phyloP scores from a whole-genome alignment of 495 filamentous ascomycete genomes.

The Rhizodiscina lignyota region DNA sequence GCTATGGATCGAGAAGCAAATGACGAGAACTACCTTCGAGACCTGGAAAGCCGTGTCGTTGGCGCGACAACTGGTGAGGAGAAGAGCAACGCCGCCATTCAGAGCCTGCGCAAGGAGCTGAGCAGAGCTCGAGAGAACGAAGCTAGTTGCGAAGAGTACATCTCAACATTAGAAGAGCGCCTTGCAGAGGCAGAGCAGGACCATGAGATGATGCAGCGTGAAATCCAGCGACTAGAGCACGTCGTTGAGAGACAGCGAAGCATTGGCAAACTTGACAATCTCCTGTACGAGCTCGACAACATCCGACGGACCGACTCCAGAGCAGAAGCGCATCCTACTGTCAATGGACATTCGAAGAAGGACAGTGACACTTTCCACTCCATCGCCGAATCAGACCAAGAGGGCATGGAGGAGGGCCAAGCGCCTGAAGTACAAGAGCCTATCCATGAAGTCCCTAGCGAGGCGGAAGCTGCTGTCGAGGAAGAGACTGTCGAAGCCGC shows the following conservation, averaged over 20 bases:
- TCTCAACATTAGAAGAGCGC: constrained; percentile 89
- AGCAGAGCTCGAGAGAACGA: constrained; percentile 82
- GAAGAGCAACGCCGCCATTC: constrained; percentile 67
- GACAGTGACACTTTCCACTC: constrained; percentile 13
- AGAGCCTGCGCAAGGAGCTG: constrained; percentile 83
- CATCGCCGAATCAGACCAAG: neutral
- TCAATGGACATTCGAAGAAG: constrained; percentile 18
- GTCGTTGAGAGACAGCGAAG: constrained; percentile 91
- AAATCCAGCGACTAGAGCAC: constrained; percentile 85
- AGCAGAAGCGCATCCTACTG: constrained; percentile 9
- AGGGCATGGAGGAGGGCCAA: neutral
- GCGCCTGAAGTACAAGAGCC: neutral
- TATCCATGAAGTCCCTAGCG: neutral
- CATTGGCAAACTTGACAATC: constrained; percentile 81
- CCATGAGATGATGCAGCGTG: constrained; percentile 87
- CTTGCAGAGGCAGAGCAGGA: constrained; percentile 94
- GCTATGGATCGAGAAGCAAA: constrained; percentile 73
- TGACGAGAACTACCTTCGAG: constrained; percentile 81
- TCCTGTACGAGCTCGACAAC: constrained; percentile 79
- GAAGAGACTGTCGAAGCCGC: constrained; percentile 3
- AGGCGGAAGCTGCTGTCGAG: neutral
- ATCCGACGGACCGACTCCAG: constrained; percentile 44
- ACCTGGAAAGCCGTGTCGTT: constrained; percentile 77
- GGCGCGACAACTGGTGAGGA: constrained; percentile 85
- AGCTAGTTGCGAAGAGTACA: constrained; percentile 80